phyloP scores from a whole-genome alignment of 495 filamentous ascomycete species.

The Lasiosphaeriaceae sp. region DNA sequence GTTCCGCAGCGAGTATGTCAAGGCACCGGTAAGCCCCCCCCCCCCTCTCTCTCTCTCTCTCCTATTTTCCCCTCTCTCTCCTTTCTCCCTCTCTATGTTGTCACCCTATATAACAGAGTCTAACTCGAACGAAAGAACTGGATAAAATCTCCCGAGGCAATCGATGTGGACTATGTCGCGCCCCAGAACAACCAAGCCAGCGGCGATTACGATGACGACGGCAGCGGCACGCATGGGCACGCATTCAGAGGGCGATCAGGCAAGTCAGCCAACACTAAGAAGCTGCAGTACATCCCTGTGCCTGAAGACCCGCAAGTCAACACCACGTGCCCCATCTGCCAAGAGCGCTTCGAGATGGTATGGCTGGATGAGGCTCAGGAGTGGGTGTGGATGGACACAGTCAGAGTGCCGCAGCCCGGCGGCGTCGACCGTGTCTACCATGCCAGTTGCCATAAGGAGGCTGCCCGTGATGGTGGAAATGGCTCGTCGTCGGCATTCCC shows the following conservation, averaged over 20 bases:
- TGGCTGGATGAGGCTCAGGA: slow-evolving; percentile 92
- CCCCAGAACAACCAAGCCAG: slow-evolving; percentile 7
- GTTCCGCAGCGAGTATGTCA: slow-evolving; percentile 81
- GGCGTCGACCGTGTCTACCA: slow-evolving; percentile 64
- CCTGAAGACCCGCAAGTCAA: slow-evolving; percentile 67
- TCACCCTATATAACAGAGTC: not conserved
- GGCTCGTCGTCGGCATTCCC: slow-evolving; percentile 33
- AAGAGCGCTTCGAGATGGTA: slow-evolving; percentile 83
- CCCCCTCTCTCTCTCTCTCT: not conserved
- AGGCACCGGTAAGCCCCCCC: slow-evolving; percentile 69
- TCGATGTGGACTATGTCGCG: slow-evolving; percentile 56
- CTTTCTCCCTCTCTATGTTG: not conserved
- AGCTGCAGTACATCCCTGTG: slow-evolving; percentile 73
- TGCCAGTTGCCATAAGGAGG: slow-evolving; percentile 83
- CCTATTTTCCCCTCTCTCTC: too few relatives aligned
- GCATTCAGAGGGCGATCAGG: not conserved
- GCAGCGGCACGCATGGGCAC: not conserved
- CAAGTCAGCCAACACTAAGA: slow-evolving; percentile 13
- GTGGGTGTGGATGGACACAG: slow-evolving; percentile 94
- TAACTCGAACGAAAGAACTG: slow-evolving; percentile 57
- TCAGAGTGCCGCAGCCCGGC: slow-evolving; percentile 57
- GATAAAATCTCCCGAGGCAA: slow-evolving; percentile 75
- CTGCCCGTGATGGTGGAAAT: slow-evolving; percentile 54
- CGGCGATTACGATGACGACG: not conserved
- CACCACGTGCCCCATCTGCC: slow-evolving; percentile 84